Conservation (phyloP, 495 filamentous ascomycete genomes). For the Aspergillus carlsbadensis region DNA sequence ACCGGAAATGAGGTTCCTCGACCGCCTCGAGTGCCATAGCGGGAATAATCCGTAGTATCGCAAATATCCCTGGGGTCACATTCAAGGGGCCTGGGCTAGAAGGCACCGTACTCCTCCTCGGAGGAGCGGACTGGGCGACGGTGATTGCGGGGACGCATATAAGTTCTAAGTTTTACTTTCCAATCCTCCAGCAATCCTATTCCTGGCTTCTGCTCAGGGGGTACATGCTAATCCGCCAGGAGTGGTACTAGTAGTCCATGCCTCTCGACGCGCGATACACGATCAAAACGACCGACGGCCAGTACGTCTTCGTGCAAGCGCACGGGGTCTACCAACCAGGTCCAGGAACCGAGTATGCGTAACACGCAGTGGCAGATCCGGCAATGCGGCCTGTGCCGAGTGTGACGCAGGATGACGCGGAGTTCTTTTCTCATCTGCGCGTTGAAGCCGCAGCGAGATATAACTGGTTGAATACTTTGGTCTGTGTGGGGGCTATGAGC, state of each 20-base stretch:
- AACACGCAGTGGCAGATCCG: slow-evolving; percentile 22
- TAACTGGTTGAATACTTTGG: slow-evolving; percentile 35
- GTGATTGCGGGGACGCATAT: slow-evolving; percentile 34
- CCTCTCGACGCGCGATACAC: slow-evolving; percentile 34
- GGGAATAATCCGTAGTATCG: slow-evolving; percentile 28
- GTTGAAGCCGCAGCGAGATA: slow-evolving; percentile 31
- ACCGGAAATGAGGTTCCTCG: slow-evolving; percentile 25
- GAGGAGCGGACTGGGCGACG: slow-evolving; percentile 34
- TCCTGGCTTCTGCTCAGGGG: background rate
- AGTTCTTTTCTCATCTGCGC: slow-evolving; percentile 34
- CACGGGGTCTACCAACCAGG: slow-evolving; percentile 35
- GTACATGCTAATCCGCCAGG: background rate
- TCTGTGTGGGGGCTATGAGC: slow-evolving; percentile 34
- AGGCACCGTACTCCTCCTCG: slow-evolving; percentile 25
- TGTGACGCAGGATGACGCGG: slow-evolving; percentile 30
- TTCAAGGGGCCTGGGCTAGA: slow-evolving; percentile 28
- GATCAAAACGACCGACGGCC: slow-evolving; percentile 24
- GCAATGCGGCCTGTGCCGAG: slow-evolving; percentile 17
- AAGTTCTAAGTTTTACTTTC: too few species aligned
- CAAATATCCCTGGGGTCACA: slow-evolving; percentile 28
- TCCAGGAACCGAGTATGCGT: slow-evolving; percentile 30
- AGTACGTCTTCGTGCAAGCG: slow-evolving; percentile 32
- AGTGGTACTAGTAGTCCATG: slow-evolving; percentile 30
- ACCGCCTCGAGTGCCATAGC: slow-evolving; percentile 27
- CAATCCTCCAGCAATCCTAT: too few species aligned